phyloP scores from a whole-genome alignment of 441 rosid genomes.

The Codiaeum variegatum region DNA sequence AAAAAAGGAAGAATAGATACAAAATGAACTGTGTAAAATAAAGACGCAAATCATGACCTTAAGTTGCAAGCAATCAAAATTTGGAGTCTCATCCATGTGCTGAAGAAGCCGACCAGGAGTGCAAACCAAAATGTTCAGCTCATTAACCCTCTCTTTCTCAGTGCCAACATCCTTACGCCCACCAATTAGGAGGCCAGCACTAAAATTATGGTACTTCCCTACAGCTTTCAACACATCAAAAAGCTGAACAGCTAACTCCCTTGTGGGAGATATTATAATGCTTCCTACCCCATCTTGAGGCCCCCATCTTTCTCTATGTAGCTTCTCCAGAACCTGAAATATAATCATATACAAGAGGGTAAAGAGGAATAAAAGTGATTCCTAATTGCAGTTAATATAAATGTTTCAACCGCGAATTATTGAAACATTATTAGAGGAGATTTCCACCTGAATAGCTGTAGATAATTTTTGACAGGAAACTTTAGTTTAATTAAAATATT shows the following conservation, averaged over 20 bases:
- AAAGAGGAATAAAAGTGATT: neutral
- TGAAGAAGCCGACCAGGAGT: conserved; percentile 96
- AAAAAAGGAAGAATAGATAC: neutral
- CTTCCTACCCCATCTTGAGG: conserved; percentile 90
- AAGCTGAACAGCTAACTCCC: conserved; percentile 82
- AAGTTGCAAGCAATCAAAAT: conserved; percentile 84
- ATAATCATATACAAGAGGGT: neutral
- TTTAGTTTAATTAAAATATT: neutral
- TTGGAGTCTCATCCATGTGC: conserved; percentile 96
- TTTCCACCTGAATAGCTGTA: neutral
- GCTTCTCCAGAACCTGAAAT: conserved; percentile 67
- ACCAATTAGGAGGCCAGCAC: conserved; percentile 87
- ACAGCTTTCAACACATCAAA: conserved; percentile 69
- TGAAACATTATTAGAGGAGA: neutral
- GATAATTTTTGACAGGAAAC: neutral
- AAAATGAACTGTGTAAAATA: neutral
- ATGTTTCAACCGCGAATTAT: neutral
- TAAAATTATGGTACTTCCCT: conserved; percentile 73
- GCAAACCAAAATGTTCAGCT: conserved; percentile 78
- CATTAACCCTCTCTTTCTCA: conserved; percentile 77
- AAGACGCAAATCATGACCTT: conserved; percentile 46
- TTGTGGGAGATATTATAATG: conserved; percentile 85
- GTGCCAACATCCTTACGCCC: conserved; percentile 81
- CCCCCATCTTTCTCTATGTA: conserved; percentile 78
- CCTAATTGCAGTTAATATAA: neutral